These are phyloP conservation scores for Arctium minus DNA, from an alignment of 129 eudicot species.

Conservation along the genomic window DNA sequence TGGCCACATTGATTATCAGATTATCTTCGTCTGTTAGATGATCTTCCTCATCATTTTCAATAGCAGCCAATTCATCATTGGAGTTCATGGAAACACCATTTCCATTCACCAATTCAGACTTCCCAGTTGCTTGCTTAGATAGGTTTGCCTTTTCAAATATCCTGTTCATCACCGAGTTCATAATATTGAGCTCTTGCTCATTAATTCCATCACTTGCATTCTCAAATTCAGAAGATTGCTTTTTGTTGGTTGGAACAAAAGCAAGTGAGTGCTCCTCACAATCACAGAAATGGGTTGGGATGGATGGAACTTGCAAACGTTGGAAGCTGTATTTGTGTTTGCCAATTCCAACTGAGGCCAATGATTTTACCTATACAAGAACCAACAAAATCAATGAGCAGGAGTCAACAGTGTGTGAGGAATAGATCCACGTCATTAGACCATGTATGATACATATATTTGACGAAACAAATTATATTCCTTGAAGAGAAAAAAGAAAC, in stretches of 20 bases:
- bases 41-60: constrained; percentile 35
- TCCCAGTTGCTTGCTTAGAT: constrained; percentile 15
- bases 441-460: no score
- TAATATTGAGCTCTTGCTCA: constrained; percentile 58
- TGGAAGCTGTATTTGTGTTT: constrained; percentile 98
- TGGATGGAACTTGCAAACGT: constrained; percentile 61
- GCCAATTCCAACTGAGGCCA: constrained; percentile 81
- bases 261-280: constrained; percentile 72
- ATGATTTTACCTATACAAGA: constrained; percentile 55
- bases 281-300: constrained; percentile 85
- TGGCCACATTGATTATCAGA: constrained; percentile 61
- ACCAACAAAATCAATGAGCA: background rate
- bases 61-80: constrained; percentile 28
- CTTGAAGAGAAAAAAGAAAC: background rate
- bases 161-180: constrained; percentile 73
- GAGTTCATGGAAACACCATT: background rate
- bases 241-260: constrained; percentile 25
- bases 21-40: constrained; percentile 64
- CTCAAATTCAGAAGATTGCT: constrained; percentile 24
- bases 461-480: background rate
- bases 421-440: background rate
- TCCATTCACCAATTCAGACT: constrained; percentile 15
- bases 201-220: constrained; percentile 42
- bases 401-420: background rate
- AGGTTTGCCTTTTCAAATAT: constrained; percentile 43